Conservation (phyloP, 2,329 filamentous ascomycete genomes). For the Fusarium secorum region DNA sequence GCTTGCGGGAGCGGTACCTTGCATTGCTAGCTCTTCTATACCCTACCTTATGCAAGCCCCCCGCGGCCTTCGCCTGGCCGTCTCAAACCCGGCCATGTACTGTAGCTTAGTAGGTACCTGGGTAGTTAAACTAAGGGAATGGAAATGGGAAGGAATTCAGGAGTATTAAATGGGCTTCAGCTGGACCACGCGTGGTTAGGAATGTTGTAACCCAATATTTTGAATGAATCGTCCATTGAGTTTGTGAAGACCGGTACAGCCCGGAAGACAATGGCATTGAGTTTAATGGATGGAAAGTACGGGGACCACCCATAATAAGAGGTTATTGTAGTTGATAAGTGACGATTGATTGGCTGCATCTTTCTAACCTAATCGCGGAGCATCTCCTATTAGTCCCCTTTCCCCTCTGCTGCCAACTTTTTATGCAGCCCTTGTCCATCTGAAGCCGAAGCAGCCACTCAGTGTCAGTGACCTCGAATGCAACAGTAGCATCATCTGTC, state of each 20-base stretch:
- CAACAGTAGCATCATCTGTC: slow-evolving; percentile 7
- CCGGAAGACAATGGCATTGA: background rate
- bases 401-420: slow-evolving; percentile 18
- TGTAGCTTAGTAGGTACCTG: background rate
- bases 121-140: background rate
- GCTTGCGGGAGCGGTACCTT: slow-evolving; percentile 27
- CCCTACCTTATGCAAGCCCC: slow-evolving; percentile 25
- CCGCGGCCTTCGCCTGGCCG: slow-evolving; percentile 22
- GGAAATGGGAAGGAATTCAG: slow-evolving; percentile 14
- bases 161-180: slow-evolving; percentile 14
- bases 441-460: slow-evolving; percentile 24
- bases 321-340: background rate
- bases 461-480: slow-evolving; percentile 15
- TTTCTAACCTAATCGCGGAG: slow-evolving; percentile 16
- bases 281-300: background rate
- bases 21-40: slow-evolving; percentile 18
- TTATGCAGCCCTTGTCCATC: slow-evolving; percentile 11
- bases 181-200: background rate
- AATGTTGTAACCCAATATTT: background rate
- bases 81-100: slow-evolving; percentile 28
- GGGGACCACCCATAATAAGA: background rate
- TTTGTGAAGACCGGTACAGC: background rate
- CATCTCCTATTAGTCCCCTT: slow-evolving; percentile 12
- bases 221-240: background rate
- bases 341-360: slow-evolving; percentile 20